phyloP scores from a whole-genome alignment of 495 filamentous ascomycete species.

The Bathelium albidoporum region DNA sequence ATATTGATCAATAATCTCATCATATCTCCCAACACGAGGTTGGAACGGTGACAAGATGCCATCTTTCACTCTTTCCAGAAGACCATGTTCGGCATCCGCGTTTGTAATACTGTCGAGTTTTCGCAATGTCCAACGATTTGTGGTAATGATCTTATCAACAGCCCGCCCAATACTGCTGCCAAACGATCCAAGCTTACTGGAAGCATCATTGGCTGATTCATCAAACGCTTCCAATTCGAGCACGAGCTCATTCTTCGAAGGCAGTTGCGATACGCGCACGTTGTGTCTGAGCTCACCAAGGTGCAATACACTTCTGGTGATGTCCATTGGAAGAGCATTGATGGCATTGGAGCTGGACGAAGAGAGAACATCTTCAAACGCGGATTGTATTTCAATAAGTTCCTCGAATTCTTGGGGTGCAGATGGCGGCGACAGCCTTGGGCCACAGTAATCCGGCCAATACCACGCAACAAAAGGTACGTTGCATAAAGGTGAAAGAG shows the following conservation, averaged over 20 bases:
- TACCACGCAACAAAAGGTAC: slow-evolving; percentile 47
- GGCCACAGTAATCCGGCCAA: slow-evolving; percentile 48
- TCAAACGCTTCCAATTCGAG: slow-evolving; percentile 60
- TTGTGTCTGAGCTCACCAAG: slow-evolving; percentile 63
- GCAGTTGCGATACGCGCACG: slow-evolving; percentile 43
- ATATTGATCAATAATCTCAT: slow-evolving; percentile 44
- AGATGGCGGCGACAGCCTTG: neutral
- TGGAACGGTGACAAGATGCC: slow-evolving; percentile 48
- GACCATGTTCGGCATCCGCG: slow-evolving; percentile 29
- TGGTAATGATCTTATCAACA: slow-evolving; percentile 59
- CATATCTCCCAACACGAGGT: slow-evolving; percentile 38
- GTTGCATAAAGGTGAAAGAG: slow-evolving; percentile 52
- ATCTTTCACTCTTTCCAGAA: slow-evolving; percentile 32
- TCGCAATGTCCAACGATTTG: slow-evolving; percentile 53
- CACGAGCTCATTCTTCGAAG: slow-evolving; percentile 48
- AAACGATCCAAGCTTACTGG: slow-evolving; percentile 52
- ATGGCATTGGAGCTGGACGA: slow-evolving; percentile 43
- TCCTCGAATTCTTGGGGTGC: slow-evolving; percentile 46
- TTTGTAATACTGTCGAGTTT: slow-evolving; percentile 39
- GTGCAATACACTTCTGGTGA: slow-evolving; percentile 60
- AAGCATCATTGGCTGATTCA: slow-evolving; percentile 44
- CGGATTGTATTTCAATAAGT: slow-evolving; percentile 53
- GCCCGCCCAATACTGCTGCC: slow-evolving; percentile 57
- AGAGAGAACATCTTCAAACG: slow-evolving; percentile 57
- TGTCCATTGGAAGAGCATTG: slow-evolving; percentile 48